Base-by-base conservation (phyloP, 2,329 filamentous ascomycete species). In the Paradendryphiella salina region DNA sequence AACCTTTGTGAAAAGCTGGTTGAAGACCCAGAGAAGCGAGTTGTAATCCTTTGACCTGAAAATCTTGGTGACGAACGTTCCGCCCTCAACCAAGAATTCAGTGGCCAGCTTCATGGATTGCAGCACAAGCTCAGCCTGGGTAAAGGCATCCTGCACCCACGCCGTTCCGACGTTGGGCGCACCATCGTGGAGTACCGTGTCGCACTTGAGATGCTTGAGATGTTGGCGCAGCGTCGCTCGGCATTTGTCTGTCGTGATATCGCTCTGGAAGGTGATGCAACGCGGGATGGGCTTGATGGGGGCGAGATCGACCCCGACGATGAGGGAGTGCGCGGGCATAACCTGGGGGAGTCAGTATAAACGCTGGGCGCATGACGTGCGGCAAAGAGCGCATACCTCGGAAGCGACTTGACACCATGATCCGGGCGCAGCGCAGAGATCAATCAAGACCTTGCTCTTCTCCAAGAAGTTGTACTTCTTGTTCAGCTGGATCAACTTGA, bases 391-490 rank as follows among this genome's bases (percentile, higher is more conserved):
- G 23, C 96, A 96, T 40, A 88, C 89, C 80, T 96, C 93, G 66
- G 90, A 89, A 44, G 92, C 92, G 56, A 97, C 93, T 80, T 61
- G 38, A 50, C 64, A 64, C 61, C 66, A 67, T 68, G 63, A 65
- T 75, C 94, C 94, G 26, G 94, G 94, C 15, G 94, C 94, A 60
- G 94, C 94, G 78, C 94, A 99, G 71, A 99, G 88, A 86, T 99
- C 95, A 73, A 99, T 81, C 55, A 96, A 80, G 66, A 97, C 94
- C 79, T 90, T 96, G 76, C 90, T 95, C 80, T 95, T 93, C 75
- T 97, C 91, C 64, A 99, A 80, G 76, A 99, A 99, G 63, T 90
- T 89, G 87, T 96, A 99, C 74, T 96, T 97, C 78, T 97, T 96
- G 79, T 99, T 99, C 66, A 99, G 80, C 75, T 99, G 93, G 63